Evolutionary conservation across 371 early-diverging fungal genomes (phyloP).

Genomic region (Basidiobolus meristosporus): DNA sequence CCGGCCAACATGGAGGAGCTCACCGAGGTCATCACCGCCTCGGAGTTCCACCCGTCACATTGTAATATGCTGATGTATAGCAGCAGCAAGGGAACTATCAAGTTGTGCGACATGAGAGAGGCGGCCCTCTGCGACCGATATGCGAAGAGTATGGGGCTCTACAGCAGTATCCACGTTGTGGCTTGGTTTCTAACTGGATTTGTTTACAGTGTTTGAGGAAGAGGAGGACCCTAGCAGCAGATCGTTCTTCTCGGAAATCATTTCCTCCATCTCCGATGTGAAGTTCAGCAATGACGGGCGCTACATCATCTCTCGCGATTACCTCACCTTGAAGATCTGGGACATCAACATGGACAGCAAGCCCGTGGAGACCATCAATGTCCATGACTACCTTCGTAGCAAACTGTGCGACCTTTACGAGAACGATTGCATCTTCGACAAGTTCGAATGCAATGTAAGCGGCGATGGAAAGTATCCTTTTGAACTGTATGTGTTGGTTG

Average conservation of each 20-base stretch:
- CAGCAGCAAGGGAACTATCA: constrained; percentile 94
- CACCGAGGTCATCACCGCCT: constrained; percentile 97
- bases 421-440: constrained; percentile 97
- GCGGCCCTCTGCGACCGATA: constrained; percentile 88
- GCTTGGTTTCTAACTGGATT: not conserved
- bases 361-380: constrained; percentile 84
- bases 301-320: constrained; percentile 91
- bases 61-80: constrained; percentile 97
- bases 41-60: constrained; percentile 92
- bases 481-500: not conserved
- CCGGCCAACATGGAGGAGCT: constrained; percentile 97
- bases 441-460: constrained; percentile 92
- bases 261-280: constrained; percentile 90
- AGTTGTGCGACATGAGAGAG: constrained; percentile 89
- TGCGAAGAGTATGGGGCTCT: constrained; percentile 47
- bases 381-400: constrained; percentile 83
- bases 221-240: constrained; percentile 82
- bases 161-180: too few species aligned
- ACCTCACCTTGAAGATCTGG: constrained; percentile 92
- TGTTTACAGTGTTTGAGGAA: constrained; percentile 65
- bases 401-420: constrained; percentile 95
- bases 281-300: constrained; percentile 90
- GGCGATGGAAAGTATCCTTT: constrained; percentile 55
- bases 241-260: constrained; percentile 96
- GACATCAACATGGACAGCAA: constrained; percentile 90